These are phyloP conservation scores for Leucosporidium creatinivorum DNA, from an alignment of 768 basidiomycete species.

Conservation along the genomic window DNA sequence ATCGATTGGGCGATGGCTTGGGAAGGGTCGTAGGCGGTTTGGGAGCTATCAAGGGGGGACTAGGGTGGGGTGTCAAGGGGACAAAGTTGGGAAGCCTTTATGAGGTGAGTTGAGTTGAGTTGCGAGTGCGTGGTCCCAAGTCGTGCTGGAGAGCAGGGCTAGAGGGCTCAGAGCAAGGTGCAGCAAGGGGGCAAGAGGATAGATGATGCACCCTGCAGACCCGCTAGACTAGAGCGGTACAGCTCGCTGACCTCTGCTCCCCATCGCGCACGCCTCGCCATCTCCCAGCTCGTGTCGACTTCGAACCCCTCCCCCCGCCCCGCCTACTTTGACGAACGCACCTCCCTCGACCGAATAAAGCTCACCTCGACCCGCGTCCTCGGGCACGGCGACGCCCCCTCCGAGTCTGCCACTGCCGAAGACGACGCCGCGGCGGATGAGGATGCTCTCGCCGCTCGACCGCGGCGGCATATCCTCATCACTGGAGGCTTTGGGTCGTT, in stretches of 20 bases:
- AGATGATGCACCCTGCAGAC: neutral
- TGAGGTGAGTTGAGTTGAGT: constrained; percentile 15
- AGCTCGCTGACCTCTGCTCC: neutral
- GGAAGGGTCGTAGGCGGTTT: constrained; percentile 19
- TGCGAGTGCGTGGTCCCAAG: neutral
- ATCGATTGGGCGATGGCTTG: constrained; percentile 10
- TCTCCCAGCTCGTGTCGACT: constrained; percentile 20
- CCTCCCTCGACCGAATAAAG: constrained; percentile 28
- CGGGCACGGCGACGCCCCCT: constrained; percentile 23
- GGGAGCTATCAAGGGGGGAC: constrained; percentile 11
- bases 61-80: constrained; percentile 8
- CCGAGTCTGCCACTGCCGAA: constrained; percentile 8
- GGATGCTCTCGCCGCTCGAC: neutral
- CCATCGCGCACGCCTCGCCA: neutral
- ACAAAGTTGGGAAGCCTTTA: constrained; percentile 26
- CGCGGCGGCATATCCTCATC: constrained; percentile 33
- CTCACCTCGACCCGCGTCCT: constrained; percentile 34
- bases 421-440: too few relatives aligned
- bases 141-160: too few relatives aligned
- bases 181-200: too few relatives aligned
- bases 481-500: constrained; percentile 36
- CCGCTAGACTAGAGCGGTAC: too few relatives aligned
- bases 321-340: constrained; percentile 33
- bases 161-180: too few relatives aligned
- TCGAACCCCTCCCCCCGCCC: constrained; percentile 27